These are phyloP conservation scores for Sisymbrium irio DNA, from an alignment of 345 rosid genomes.

Conservation along the genomic window DNA sequence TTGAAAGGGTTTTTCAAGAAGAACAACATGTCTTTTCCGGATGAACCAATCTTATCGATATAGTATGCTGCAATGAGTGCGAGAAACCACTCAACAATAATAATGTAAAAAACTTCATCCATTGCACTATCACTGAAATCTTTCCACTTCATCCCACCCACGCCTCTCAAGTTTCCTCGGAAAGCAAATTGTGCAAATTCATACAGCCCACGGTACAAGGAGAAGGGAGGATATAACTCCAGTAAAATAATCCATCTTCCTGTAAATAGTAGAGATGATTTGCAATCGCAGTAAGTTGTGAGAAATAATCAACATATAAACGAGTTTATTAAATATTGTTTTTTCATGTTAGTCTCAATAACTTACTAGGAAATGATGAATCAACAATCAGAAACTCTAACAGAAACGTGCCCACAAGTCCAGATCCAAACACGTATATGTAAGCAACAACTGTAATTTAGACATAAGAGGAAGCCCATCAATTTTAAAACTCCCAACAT, in stretches of 20 bases:
- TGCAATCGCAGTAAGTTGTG: not conserved
- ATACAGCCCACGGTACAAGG: conserved; percentile 84
- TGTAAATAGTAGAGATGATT: conserved; percentile 33
- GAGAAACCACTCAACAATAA: conserved; percentile 66
- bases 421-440: conserved; percentile 75
- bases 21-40: conserved; percentile 56
- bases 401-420: conserved; percentile 76
- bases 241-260: conserved; percentile 66
- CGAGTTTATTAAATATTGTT: not conserved
- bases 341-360: conserved; percentile 6
- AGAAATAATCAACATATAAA: conserved; percentile 2
- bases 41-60: conserved; percentile 52
- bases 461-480: conserved; percentile 5
- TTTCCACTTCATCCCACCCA: conserved; percentile 74
- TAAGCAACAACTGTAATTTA: conserved; percentile 57
- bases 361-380: conserved; percentile 79
- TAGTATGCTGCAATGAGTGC: conserved; percentile 69
- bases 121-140: conserved; percentile 75
- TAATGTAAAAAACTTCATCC: conserved; percentile 67
- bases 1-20: conserved; percentile 51
- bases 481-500: not conserved
- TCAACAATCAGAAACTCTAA: conserved; percentile 65
- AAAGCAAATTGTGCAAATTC: conserved; percentile 69
- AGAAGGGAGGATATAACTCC: conserved; percentile 89
- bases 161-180: conserved; percentile 54